Percentiles rank a stretch among this genome's conserved stretches.
These are phyloP conservation scores for Haematococcus lacustris DNA, from an alignment of 139 green algal genomes.

Conservation along the genomic window DNA sequence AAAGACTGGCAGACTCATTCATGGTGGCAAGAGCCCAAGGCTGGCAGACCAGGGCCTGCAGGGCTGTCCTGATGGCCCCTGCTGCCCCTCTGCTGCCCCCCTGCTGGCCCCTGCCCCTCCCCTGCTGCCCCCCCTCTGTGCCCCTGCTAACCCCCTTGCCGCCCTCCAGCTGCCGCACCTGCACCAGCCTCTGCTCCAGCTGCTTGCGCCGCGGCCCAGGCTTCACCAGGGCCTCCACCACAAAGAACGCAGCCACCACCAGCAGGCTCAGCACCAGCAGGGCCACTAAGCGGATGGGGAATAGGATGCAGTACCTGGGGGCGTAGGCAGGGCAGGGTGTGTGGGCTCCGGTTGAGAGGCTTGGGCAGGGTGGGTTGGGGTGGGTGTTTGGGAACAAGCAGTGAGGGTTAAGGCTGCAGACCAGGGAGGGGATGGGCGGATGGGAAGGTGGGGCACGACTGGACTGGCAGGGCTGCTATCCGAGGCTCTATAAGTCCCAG, in stretches of 20 bases:
- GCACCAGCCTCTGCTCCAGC: slow-evolving; percentile 37
- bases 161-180: slow-evolving; percentile 6
- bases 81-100: not conserved
- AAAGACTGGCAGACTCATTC: not conserved
- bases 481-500: too few relatives aligned
- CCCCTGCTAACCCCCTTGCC: not conserved
- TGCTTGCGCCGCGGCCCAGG: slow-evolving; percentile 7
- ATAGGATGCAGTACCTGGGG: slow-evolving; percentile 45
- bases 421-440: too few relatives aligned
- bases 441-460: too few relatives aligned
- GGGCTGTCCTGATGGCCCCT: not conserved
- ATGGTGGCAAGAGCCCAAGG: not conserved
- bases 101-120: not conserved
- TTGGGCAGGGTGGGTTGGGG: too few relatives aligned
- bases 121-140: not conserved
- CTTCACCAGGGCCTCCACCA: slow-evolving; percentile 46
- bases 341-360: too few relatives aligned
- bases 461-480: too few relatives aligned
- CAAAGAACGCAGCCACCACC: slow-evolving; percentile 78
- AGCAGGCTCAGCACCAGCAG: slow-evolving; percentile 64
- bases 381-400: too few relatives aligned
- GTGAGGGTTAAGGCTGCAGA: too few relatives aligned
- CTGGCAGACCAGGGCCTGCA: not conserved
- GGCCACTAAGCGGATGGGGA: slow-evolving; percentile 51
- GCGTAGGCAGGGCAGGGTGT: too few relatives aligned